Conservation (phyloP, 1,284 basidiomycete genomes). For the Vanrija pseudolonga region DNA sequence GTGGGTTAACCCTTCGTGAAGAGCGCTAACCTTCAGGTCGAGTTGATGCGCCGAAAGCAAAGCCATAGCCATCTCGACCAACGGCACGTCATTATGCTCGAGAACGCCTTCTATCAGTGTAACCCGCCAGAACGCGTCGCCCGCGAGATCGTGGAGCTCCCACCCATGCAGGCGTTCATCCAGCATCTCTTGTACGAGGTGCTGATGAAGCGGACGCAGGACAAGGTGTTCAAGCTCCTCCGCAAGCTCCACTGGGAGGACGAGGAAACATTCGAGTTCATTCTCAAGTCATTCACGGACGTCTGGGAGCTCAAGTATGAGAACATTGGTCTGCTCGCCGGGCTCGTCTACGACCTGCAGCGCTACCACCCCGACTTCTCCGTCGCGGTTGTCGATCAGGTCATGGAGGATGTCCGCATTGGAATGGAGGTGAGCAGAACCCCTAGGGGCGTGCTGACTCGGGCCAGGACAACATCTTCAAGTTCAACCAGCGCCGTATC, state of each 20-base stretch:
- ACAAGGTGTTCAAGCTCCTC: slow-evolving; percentile 85
- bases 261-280: slow-evolving; percentile 48
- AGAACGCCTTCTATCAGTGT: slow-evolving; percentile 99
- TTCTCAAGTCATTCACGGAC: slow-evolving; percentile 82
- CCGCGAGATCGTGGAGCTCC: slow-evolving; percentile 76
- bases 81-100: slow-evolving; percentile 79
- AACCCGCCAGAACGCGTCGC: slow-evolving; percentile 93
- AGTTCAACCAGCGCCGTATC: slow-evolving; percentile 86
- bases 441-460: background rate
- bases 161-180: slow-evolving; percentile 86
- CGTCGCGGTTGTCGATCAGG: slow-evolving; percentile 85
- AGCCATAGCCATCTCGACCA: slow-evolving; percentile 87
- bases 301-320: slow-evolving; percentile 94
- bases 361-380: slow-evolving; percentile 86
- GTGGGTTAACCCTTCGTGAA: slow-evolving; percentile 4
- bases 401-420: slow-evolving; percentile 83
- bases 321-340: slow-evolving; percentile 86
- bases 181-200: slow-evolving; percentile 89
- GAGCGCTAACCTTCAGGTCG: slow-evolving; percentile 58
- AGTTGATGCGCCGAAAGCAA: slow-evolving; percentile 92
- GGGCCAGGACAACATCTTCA: slow-evolving; percentile 76
- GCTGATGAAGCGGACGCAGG: slow-evolving; percentile 81
- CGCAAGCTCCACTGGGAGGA: slow-evolving; percentile 97
- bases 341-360: slow-evolving; percentile 88
- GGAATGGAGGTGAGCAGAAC: slow-evolving; percentile 65